Conservation (phyloP, 2,329 filamentous ascomycete genomes). For the Alternaria gaisen region DNA sequence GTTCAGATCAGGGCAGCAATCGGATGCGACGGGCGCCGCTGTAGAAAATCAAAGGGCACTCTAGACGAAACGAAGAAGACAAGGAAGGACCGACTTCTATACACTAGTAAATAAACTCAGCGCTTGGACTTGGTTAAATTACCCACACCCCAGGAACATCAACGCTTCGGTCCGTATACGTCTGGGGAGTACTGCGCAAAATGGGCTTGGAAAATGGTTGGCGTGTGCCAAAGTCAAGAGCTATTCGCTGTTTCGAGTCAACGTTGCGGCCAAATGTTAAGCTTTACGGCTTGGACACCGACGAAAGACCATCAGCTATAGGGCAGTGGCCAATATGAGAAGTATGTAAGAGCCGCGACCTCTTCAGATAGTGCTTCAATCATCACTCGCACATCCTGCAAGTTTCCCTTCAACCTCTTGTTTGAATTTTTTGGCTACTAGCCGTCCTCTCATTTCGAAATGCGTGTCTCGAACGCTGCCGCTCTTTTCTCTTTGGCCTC, state of each 20-base stretch:
- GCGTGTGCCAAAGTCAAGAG: background rate
- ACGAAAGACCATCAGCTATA: conserved; percentile 11
- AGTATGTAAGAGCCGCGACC: conserved; percentile 1
- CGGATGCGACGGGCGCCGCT: conserved; percentile 1
- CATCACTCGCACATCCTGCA: background rate
- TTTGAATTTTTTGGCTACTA: conserved; percentile 17
- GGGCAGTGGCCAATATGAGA: background rate
- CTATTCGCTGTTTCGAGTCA: conserved; percentile 9
- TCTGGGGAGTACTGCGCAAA: background rate
- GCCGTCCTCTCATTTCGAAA: conserved; percentile 37
- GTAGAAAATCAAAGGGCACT: conserved; percentile 4
- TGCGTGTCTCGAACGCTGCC: conserved; percentile 31
- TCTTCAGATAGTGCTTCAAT: background rate
- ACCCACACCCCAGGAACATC: conserved; percentile 3
- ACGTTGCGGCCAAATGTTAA: conserved; percentile 21
- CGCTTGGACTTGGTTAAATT: conserved; percentile 3
- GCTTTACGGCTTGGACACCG: conserved; percentile 10
- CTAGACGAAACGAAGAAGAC: conserved; percentile 12
- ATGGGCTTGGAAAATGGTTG: background rate
- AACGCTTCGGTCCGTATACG: conserved; percentile 12
- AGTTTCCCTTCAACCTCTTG: conserved; percentile 4
- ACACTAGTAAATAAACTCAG: conserved; percentile 12
- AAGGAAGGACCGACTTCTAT: conserved; percentile 10
- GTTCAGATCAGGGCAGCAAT: conserved; percentile 2
- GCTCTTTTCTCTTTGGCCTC: conserved; percentile 30